Evolutionary conservation across 768 basidiomycete species (phyloP).

Genomic region (Cystobasidium onofrii): DNA sequence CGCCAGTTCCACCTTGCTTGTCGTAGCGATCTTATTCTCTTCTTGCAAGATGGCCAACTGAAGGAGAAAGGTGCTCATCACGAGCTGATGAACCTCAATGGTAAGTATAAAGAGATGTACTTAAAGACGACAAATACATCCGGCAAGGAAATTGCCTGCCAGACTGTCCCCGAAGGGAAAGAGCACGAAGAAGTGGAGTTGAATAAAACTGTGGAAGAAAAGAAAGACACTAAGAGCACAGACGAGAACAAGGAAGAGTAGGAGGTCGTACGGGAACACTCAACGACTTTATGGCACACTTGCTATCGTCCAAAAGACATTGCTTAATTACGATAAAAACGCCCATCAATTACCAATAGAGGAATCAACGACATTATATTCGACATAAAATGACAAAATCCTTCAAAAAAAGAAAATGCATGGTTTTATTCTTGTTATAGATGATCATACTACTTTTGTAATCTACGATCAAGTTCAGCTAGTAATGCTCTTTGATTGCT

Average conservation of each 20-base stretch:
- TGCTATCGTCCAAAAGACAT: no score
- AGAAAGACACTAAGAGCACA: background rate
- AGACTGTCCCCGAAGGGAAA: background rate
- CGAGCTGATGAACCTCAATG: background rate
- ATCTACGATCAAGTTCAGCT: conserved; percentile 58
- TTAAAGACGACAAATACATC: background rate
- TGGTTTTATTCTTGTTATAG: no score
- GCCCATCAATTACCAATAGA: background rate
- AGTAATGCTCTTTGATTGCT: conserved; percentile 85
- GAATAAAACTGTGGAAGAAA: background rate
- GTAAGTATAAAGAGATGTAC: conserved; percentile 13
- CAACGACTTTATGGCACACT: no score
- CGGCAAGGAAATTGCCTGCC: background rate
- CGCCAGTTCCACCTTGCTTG: conserved; percentile 14
- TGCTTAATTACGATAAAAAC: no score
- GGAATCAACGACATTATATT: background rate
- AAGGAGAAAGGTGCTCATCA: conserved; percentile 7
- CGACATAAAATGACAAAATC: no score
- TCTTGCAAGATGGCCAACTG: conserved; percentile 1
- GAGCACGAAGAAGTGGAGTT: background rate
- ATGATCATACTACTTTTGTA: background rate
- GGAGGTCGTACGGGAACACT: no score
- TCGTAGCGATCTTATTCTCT: conserved; percentile 9
- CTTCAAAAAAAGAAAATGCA: background rate
- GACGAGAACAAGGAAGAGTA: background rate